Conservation (phyloP, 768 basidiomycete genomes). For the Favolaschia claudopus region DNA sequence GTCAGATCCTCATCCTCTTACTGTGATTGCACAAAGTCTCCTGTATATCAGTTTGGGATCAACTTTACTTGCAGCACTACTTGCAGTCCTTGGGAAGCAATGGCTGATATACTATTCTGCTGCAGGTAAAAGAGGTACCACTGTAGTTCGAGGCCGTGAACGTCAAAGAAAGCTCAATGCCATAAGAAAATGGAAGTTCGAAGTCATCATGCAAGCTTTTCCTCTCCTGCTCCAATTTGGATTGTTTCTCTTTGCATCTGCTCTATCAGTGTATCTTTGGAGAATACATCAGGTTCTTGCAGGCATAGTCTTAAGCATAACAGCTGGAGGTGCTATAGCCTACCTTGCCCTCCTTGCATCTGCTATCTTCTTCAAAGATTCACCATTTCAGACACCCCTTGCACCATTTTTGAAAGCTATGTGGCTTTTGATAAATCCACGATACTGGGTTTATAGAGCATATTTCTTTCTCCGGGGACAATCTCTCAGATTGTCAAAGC, state of each 20-base stretch:
- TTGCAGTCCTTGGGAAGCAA: slow-evolving; percentile 10
- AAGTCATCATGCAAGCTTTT: background rate
- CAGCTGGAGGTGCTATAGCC: background rate
- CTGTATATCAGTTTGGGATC: background rate
- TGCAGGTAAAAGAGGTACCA: background rate
- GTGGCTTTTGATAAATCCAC: background rate
- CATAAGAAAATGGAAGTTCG: slow-evolving; percentile 3
- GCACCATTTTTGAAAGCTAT: background rate
- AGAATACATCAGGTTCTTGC: background rate
- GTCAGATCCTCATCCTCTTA: background rate
- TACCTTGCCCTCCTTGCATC: background rate
- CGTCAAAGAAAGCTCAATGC: slow-evolving; percentile 4
- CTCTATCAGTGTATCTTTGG: slow-evolving; percentile 6
- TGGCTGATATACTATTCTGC: slow-evolving; percentile 11
- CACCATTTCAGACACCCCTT: slow-evolving; percentile 9
- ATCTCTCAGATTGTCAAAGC: no score
- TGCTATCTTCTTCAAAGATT: background rate
- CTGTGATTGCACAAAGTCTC: background rate
- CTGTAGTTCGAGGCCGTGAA: background rate
- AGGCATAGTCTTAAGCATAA: background rate
- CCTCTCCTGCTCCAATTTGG: slow-evolving; percentile 1
- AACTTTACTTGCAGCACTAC: background rate
- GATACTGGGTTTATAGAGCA: background rate
- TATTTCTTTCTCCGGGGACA: background rate
- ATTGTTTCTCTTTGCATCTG: background rate